Evolutionary conservation across 2,329 filamentous ascomycete genomes (phyloP), one percentile per base, ranked within the genome.

Genomic region (Venturia asperata): DNA sequence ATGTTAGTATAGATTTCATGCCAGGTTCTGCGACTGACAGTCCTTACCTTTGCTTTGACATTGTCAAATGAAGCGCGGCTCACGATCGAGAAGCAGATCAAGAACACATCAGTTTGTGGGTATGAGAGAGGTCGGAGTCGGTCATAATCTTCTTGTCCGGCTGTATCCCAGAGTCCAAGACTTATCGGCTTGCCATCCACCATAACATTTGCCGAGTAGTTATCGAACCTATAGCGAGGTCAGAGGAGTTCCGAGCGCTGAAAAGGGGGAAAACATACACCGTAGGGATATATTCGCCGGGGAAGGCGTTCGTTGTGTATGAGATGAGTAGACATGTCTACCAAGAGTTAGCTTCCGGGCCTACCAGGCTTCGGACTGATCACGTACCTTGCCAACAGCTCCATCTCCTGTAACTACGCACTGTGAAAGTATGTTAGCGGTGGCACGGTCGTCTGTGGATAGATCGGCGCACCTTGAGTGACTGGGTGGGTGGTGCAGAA

Each of bases 201-300:
- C 91, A 97, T 97, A 65, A 99, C 94, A 82, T 92, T 96, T 69
- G 94, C 94, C 45, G 93, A 96, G 82, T 97, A 97, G 82, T 99
- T 99, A 77, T 97, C 93, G 79, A 97, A 97, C 69, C 92, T 96
- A 71, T 24, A 67, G 62, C 66, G 60, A 19, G 41, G 62, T 17
- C 62, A 55, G 60, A 24, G 60, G 69, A 67, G 66, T 65, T 55
- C 64, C 64, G 63, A 27, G 49, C 17, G 52, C 66, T 55, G 68
- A 21, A 39, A 61, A 10, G 63, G 37, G 42, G 58, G 64, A 45
- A 41, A 13, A 70, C 88, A 78, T 81, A 94, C 90, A 99, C 94
- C 72, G 94, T 99, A 70, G 94, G 94, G 72, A 99, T 97, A 80
- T 99, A 99, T 83, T 99, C 94, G 78, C 94, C 94, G n/a, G 94